Base-by-base conservation (phyloP, 2,329 filamentous ascomycete species). In the Aspergillus fijiensis region DNA sequence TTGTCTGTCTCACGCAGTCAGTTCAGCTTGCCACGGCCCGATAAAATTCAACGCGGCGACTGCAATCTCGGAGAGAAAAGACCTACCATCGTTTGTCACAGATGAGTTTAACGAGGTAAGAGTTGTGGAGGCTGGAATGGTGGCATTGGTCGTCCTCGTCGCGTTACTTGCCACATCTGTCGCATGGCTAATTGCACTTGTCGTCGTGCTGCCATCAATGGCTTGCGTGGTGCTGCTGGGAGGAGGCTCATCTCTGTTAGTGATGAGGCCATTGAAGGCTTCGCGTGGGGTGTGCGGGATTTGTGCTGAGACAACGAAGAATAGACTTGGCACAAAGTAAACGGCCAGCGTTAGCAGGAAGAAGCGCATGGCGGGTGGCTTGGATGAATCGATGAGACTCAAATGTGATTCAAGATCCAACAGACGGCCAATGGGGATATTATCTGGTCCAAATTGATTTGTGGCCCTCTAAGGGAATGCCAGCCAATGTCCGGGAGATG, bases 71-170 rank as follows among this genome's bases (percentile, higher is more conserved):
- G 33, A 16, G 33, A 45, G 39, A 19, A n/a, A 16, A 45, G n/a
- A 16, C 33, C 39, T 45, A 45, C 39, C 12, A 62, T 63, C 16
- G 60, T 35, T 9, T 52, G 59, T 21, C 39, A 45, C 39, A 16
- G 70, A 62, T 7, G 62, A 66, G 25, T 69, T 67, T 48, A 73
- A 29, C 7, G 70, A 69, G 10, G 70, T 63, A 9, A 70, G 62
- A 6, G 72, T 65, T 10, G 69, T 72, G 3, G 67, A 58, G 1
- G 62, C 58, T 7, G 62, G 49, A 11, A 63, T 61, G 1, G 63
- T 61, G 4, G 63, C 60, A 48, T 63, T 64, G 4, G 62, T 25
- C 4, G 60, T 62, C 9, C 53, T 59, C 10, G 65, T 65, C 2
- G 57, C 49, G 58, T 57, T 58, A 33, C 57, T 50, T 31, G 59